Percentiles rank a stretch among this genome's conserved stretches.
Evolutionary conservation across 768 basidiomycete species (phyloP).

Genomic region (Mycena vulgaris): DNA sequence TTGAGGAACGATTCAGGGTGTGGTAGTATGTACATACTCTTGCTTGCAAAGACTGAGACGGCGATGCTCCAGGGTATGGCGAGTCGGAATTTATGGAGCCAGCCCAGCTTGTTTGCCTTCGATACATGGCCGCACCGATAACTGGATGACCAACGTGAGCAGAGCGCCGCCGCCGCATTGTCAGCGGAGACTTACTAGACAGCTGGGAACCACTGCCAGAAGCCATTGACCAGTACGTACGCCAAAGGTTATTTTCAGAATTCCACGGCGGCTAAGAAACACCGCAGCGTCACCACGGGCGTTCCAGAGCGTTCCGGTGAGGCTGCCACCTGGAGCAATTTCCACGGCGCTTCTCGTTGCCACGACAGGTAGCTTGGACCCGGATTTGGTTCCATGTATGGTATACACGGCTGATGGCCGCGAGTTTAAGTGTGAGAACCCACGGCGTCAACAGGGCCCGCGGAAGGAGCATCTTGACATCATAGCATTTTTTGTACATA

Average conservation of each 20-base stretch:
- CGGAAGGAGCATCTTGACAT: neutral
- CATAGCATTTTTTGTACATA: neutral
- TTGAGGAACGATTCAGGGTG: too few species aligned
- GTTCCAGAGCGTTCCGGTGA: neutral
- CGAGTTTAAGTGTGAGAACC: too few species aligned
- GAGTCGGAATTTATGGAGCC: slow-evolving; percentile 37
- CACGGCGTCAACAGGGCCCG: too few species aligned
- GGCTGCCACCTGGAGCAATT: neutral
- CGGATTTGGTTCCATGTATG: neutral
- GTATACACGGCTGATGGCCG: too few species aligned
- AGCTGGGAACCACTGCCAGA: slow-evolving; percentile 11
- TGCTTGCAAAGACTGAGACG: slow-evolving; percentile 34
- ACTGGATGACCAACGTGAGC: slow-evolving; percentile 16
- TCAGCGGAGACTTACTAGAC: slow-evolving; percentile 10
- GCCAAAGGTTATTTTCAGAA: too few species aligned
- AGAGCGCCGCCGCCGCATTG: slow-evolving; percentile 4
- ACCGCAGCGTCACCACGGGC: neutral
- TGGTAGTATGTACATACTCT: slow-evolving; percentile 39
- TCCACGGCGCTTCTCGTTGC: neutral
- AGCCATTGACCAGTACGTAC: neutral
- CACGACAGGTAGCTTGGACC: neutral
- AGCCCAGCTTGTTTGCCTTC: slow-evolving; percentile 32
- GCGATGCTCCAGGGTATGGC: slow-evolving; percentile 38
- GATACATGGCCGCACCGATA: slow-evolving; percentile 29
- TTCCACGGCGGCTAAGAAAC: neutral